Evolutionary conservation across 177 flowering plant species (phyloP), one percentile per base, ranked within the genome.

Genomic region (Vitis hybrid): DNA sequence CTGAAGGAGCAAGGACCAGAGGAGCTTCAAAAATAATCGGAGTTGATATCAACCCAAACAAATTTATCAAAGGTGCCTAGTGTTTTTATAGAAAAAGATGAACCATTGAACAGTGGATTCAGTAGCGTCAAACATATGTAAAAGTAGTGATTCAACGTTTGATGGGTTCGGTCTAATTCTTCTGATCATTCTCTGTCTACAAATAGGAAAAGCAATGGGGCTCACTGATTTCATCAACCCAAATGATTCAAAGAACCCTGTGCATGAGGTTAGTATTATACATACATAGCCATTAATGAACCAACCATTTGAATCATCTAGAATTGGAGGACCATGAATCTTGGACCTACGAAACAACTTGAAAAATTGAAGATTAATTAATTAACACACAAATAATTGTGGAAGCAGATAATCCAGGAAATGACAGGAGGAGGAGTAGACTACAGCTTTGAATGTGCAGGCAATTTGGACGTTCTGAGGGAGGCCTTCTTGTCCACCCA

Each of bases 11-110:
- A 54, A 61, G 91, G 40, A 56, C 78, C 0, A 79, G 90, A 75
- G 91, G 91, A 48, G 97, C 87, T 23, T 82, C 94, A 7, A 83
- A 75, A 70, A 90, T 91, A 13, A 85, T 91, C 1, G 97, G 97
- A 1, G 80, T 91, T 0, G 94, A 90, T 65, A 73, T 86, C 48
- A 91, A 90, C 69, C 77, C 88, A 0, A 71, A 78, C 8, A 91
- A 88, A 69, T 84, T 80, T 62, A 55, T 34, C 51, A 85, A 77
- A 77, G 95, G 95, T 90, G 5, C 3, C 10, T 64, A 7, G 3
- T 26, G 30, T 26, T 26, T 26, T 26, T 26, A 26, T 26, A 26
- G 30, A 26, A 26, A 26, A 26, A 26, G 30, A 26, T 26, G 30
- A 26, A 26, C 30, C 30, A 26, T 26, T 26, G 30, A 26, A 26